These are phyloP conservation scores for Hibiscus syriacus DNA, from an alignment of 345 rosid genomes.

Conservation along the genomic window DNA sequence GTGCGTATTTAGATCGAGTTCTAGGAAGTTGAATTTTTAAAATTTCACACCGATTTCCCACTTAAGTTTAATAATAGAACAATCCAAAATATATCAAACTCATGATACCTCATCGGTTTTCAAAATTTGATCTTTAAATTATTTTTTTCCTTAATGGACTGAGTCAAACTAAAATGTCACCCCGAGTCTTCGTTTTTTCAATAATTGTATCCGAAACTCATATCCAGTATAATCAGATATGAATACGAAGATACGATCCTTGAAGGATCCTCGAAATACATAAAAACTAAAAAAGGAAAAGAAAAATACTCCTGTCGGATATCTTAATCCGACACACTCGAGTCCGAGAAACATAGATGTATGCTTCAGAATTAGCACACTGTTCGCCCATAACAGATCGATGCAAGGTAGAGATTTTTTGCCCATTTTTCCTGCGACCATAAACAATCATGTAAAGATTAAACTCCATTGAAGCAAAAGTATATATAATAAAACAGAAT, in stretches of 20 bases:
- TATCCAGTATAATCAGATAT: neutral
- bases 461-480: neutral
- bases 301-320: neutral
- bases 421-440: constrained; percentile 60
- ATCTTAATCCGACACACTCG: neutral
- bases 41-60: too few relatives aligned
- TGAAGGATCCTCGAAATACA: neutral
- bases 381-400: constrained; percentile 59
- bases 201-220: neutral
- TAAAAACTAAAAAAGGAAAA: neutral
- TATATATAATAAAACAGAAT: neutral
- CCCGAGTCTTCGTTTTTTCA: neutral
- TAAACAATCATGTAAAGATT: neutral
- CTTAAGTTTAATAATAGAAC: too few relatives aligned
- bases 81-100: too few relatives aligned
- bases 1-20: too few relatives aligned
- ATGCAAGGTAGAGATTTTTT: constrained; percentile 58
- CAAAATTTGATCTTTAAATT: constrained; percentile 22
- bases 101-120: constrained; percentile 13
- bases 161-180: neutral
- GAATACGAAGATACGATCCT: neutral
- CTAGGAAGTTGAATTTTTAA: too few relatives aligned
- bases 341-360: neutral
- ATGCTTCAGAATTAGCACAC: constrained; percentile 34
- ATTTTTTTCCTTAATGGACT: constrained; percentile 3